Percentiles rank a stretch among this genome's conserved stretches.
These are phyloP conservation scores for Geotrichum citri-aurantii DNA, from an alignment of 1,139 yeast genomes.

Conservation along the genomic window DNA sequence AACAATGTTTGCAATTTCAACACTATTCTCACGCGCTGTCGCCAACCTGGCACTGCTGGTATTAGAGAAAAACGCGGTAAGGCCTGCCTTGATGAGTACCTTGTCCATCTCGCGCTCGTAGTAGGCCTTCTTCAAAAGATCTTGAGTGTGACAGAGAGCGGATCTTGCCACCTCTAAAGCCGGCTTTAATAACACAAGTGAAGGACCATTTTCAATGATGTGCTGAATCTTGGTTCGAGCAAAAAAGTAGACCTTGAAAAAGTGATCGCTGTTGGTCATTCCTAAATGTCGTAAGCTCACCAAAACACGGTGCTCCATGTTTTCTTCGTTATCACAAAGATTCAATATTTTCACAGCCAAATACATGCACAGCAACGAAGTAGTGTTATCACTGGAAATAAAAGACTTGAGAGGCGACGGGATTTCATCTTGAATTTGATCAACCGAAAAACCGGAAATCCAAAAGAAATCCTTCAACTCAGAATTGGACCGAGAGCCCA, in stretches of 20 bases:
- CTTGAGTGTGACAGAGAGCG: constrained; percentile 7
- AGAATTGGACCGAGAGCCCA: constrained; percentile 45
- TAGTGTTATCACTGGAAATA: constrained; percentile 39
- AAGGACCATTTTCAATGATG: constrained; percentile 11
- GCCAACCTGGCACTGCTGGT: background rate
- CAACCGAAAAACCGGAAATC: constrained; percentile 43
- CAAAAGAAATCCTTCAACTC: constrained; percentile 45
- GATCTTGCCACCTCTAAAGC: constrained; percentile 12
- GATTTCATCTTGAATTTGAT: constrained; percentile 31
- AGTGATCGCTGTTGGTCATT: constrained; percentile 19
- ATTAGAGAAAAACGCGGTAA: background rate
- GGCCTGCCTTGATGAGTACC: constrained; percentile 8
- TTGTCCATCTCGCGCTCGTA: constrained; percentile 11
- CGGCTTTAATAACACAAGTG: constrained; percentile 5
- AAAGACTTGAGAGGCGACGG: constrained; percentile 38
- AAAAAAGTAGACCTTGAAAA: constrained; percentile 13
- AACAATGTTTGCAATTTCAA: background rate
- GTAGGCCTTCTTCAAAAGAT: background rate
- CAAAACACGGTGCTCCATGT: constrained; percentile 50
- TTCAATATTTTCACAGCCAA: constrained; percentile 52
- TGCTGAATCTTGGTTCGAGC: constrained; percentile 12
- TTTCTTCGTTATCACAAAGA: constrained; percentile 47
- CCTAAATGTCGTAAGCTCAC: constrained; percentile 45
- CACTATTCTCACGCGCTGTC: background rate
- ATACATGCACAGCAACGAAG: constrained; percentile 45